Conservation (phyloP, 805 yeast species). For the Saturnispora halmiae region DNA sequence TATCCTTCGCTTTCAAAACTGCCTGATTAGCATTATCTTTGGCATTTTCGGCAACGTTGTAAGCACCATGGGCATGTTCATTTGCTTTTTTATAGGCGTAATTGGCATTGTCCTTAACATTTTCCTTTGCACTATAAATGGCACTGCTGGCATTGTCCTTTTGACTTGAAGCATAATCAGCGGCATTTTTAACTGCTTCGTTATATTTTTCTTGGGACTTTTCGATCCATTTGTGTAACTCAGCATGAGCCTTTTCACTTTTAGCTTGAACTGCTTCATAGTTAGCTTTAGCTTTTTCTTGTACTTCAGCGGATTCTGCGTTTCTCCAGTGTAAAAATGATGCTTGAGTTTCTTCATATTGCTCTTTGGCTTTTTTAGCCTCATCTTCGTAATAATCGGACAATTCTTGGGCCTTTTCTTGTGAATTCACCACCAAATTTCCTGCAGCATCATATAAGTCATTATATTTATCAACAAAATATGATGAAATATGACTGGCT, state of each 20-base stretch:
- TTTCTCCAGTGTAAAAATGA: slow-evolving; percentile 26
- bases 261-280: slow-evolving; percentile 18
- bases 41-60: slow-evolving; percentile 1
- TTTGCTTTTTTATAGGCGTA: background rate
- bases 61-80: slow-evolving; percentile 1
- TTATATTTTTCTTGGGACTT: slow-evolving; percentile 3
- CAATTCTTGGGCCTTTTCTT: slow-evolving; percentile 18
- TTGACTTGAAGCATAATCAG: background rate
- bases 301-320: slow-evolving; percentile 22
- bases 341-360: slow-evolving; percentile 23
- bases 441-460: slow-evolving; percentile 10
- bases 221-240: slow-evolving; percentile 14
- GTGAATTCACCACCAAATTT: slow-evolving; percentile 15
- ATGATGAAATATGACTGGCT: background rate
- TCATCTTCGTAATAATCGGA: slow-evolving; percentile 24
- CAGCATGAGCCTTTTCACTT: slow-evolving; percentile 19
- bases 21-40: slow-evolving; percentile 4
- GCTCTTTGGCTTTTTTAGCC: slow-evolving; percentile 20
- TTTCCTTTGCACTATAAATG: background rate
- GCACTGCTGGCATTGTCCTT: background rate
- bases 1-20: background rate
- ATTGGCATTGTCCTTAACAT: slow-evolving; percentile 1
- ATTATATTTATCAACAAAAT: slow-evolving; percentile 9
- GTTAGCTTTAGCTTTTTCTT: slow-evolving; percentile 21
- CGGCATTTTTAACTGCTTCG: background rate